phyloP scores from a whole-genome alignment of 2,329 filamentous ascomycete species.

The Exutisphaerella laricina region DNA sequence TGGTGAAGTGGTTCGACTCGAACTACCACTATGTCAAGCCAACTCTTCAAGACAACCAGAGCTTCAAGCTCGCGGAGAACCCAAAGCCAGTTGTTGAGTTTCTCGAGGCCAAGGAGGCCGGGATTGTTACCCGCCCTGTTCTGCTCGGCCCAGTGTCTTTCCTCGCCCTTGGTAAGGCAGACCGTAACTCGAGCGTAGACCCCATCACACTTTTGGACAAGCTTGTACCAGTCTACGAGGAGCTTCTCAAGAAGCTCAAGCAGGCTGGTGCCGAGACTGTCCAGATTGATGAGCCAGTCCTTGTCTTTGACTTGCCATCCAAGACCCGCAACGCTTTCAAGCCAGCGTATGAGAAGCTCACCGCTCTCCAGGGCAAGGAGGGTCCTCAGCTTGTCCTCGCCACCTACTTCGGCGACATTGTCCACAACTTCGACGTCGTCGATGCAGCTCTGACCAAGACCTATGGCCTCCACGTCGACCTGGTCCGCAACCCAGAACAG shows the following conservation, averaged over 20 bases:
- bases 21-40: conserved; percentile 99
- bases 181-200: conserved; percentile 87
- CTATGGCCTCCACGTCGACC: conserved; percentile 86
- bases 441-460: conserved; percentile 61
- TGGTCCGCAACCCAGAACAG: conserved; percentile 98
- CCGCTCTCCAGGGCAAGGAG: conserved; percentile 62
- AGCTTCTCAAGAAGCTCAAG: conserved; percentile 91
- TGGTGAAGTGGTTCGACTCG: conserved; percentile 99
- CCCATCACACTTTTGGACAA: conserved; percentile 92
- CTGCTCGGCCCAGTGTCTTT: conserved; percentile 95
- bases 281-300: conserved; percentile 95
- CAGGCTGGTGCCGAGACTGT: conserved; percentile 91
- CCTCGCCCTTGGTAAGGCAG: conserved; percentile 95
- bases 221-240: conserved; percentile 88
- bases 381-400: conserved; percentile 85
- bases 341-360: conserved; percentile 88
- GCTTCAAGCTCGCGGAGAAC: conserved; percentile 78
- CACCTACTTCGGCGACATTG: conserved; percentile 99
- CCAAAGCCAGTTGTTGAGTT: conserved; percentile 95
- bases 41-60: conserved; percentile 93
- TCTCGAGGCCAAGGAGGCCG: conserved; percentile 95
- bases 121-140: conserved; percentile 87
- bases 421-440: conserved; percentile 95
- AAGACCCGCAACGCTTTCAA: conserved; percentile 97
- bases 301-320: conserved; percentile 86